A percentile compares a stretch with the other conserved stretches of the same genome.
Evolutionary conservation across 2,329 filamentous ascomycete genomes (phyloP).

Genomic region (Phyllosticta ampelicida): DNA sequence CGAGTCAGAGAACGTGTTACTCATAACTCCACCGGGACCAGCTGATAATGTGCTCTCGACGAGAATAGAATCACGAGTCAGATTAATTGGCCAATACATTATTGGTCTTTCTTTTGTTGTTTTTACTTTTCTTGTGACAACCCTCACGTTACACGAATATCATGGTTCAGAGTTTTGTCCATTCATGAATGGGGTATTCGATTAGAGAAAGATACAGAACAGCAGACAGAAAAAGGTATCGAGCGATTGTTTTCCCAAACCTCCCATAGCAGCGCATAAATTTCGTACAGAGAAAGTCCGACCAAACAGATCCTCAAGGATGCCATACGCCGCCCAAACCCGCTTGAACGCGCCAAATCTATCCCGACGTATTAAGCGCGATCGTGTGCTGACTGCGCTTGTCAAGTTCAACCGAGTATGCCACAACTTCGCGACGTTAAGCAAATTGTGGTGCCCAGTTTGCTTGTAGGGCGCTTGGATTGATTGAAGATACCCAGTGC

Average conservation of each 20-base stretch:
- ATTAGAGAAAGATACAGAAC: not conserved
- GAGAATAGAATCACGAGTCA: not conserved
- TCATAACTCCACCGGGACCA: too few species aligned
- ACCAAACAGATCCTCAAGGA: not conserved
- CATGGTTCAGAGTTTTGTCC: not conserved
- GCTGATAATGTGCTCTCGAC: too few species aligned
- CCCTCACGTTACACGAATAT: not conserved
- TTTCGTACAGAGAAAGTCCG: not conserved
- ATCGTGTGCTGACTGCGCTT: not conserved
- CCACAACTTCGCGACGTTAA: not conserved
- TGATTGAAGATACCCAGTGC: conserved; percentile 5
- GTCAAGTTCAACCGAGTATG: not conserved
- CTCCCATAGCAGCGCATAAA: not conserved
- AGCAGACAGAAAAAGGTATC: not conserved
- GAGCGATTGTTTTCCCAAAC: not conserved
- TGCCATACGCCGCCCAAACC: conserved; percentile 3
- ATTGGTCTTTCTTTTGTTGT: too few species aligned
- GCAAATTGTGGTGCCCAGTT: conserved; percentile 7
- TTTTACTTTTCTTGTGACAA: not conserved
- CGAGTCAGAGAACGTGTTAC: too few species aligned
- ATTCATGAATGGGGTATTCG: not conserved
- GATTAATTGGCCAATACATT: not conserved
- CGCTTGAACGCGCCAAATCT: conserved; percentile 11
- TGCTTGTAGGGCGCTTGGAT: conserved; percentile 7
- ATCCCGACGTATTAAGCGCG: not conserved